Conservation (phyloP, 2,329 filamentous ascomycete genomes). For the Talaromyces sp. region DNA sequence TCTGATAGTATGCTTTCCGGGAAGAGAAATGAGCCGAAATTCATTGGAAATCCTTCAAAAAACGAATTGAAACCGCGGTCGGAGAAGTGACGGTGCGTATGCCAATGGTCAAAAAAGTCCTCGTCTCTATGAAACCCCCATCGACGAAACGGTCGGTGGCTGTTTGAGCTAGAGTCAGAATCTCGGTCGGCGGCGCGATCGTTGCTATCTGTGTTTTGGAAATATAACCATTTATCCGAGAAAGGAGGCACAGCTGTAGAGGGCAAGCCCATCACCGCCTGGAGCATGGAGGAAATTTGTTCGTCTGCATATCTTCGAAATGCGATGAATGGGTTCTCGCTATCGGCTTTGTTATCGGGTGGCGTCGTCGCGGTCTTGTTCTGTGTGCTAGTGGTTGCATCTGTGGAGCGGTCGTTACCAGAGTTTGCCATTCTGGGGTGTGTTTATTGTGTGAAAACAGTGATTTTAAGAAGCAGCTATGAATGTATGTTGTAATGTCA, state of each 20-base stretch:
- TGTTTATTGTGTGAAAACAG: background rate
- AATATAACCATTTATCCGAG: constrained; percentile 32
- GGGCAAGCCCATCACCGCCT: constrained; percentile 47
- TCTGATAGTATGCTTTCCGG: constrained; percentile 30
- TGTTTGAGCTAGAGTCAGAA: background rate
- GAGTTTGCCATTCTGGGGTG: constrained; percentile 4
- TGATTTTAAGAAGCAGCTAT: background rate
- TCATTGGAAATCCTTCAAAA: constrained; percentile 31
- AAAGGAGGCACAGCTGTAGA: constrained; percentile 30
- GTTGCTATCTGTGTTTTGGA: constrained; percentile 24
- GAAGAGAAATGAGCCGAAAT: constrained; percentile 27
- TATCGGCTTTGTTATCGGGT: constrained; percentile 21
- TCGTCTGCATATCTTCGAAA: constrained; percentile 59
- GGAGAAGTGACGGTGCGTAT: constrained; percentile 22
- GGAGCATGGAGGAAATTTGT: constrained; percentile 51
- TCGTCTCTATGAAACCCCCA: constrained; percentile 16
- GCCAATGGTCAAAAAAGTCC: constrained; percentile 19
- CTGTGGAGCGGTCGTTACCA: background rate
- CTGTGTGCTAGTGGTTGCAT: constrained; percentile 4
- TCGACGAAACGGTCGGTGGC: background rate
- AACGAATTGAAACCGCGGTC: constrained; percentile 31
- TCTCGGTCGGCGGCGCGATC: constrained; percentile 17
- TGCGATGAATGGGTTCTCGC: constrained; percentile 53
- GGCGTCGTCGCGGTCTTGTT: constrained; percentile 15
- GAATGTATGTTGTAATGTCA: background rate